phyloP scores from a whole-genome alignment of 257 asterid species.

The Nicotiana tomentosiformis region DNA sequence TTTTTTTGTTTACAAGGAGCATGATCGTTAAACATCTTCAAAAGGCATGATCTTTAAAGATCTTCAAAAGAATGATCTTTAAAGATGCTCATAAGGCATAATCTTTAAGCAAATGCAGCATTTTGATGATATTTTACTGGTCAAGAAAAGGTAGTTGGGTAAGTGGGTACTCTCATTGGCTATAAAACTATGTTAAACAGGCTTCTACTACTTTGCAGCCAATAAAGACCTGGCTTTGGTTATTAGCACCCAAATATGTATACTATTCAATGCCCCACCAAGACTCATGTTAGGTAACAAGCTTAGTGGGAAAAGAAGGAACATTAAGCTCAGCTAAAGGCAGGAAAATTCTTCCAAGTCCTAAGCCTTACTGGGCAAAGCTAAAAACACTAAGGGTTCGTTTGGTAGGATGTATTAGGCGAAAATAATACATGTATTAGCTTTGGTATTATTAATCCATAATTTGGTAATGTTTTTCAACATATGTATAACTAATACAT shows the following conservation, averaged over 20 bases:
- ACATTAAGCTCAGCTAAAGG: not conserved
- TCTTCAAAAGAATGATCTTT: not conserved
- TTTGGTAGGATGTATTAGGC: no score
- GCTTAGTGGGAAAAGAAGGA: not conserved
- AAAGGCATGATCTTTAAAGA: not conserved
- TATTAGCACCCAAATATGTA: conserved; percentile 1
- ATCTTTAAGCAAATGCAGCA: not conserved
- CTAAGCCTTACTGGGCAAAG: no score
- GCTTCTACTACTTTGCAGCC: not conserved
- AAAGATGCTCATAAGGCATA: not conserved
- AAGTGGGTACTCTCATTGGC: not conserved
- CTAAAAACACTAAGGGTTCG: no score
- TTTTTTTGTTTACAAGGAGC: not conserved
- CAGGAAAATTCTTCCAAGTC: no score
- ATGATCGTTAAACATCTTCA: not conserved
- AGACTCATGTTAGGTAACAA: not conserved
- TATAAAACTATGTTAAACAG: not conserved
- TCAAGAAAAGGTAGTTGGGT: not conserved
- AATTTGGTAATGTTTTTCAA: no score
- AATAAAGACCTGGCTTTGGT: not conserved
- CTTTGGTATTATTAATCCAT: no score
- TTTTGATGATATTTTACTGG: not conserved
- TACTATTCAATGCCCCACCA: not conserved
- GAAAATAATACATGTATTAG: no score
- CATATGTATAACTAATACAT: no score